phyloP scores from a whole-genome alignment of 192 early-diverging fungal genomes.

The Chytriomyces sp. region DNA sequence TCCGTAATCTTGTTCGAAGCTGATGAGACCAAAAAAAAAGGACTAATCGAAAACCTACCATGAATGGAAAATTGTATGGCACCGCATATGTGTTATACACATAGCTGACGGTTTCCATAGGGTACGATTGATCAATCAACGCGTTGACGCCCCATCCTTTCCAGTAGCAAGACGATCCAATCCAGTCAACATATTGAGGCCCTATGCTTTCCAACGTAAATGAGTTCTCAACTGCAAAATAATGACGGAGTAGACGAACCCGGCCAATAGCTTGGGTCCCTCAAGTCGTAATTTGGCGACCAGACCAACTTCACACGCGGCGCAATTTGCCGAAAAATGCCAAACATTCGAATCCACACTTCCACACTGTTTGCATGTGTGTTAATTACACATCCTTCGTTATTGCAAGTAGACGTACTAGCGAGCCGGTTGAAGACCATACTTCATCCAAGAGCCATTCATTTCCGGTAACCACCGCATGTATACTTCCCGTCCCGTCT shows the following conservation, averaged over 20 bases:
- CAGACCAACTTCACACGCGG: conserved; percentile 5
- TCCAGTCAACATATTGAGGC: conserved; percentile 14
- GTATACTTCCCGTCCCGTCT: neutral
- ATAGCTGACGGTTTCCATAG: neutral
- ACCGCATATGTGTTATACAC: conserved; percentile 6
- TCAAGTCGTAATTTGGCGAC: conserved; percentile 21
- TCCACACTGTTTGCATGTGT: no score
- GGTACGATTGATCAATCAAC: neutral
- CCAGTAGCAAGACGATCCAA: conserved; percentile 16
- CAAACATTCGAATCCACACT: conserved; percentile 14
- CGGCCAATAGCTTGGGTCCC: no score
- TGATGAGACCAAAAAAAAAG: neutral
- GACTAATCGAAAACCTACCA: no score
- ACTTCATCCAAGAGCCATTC: neutral
- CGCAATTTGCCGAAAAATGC: neutral
- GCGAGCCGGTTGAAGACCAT: no score
- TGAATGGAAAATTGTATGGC: conserved; percentile 8
- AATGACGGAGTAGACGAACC: neutral
- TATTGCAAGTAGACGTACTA: no score
- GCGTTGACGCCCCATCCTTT: conserved; percentile 14
- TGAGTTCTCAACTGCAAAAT: neutral
- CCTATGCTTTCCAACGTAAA: neutral
- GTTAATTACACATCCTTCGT: no score
- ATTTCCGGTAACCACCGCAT: neutral
- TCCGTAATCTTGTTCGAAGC: conserved; percentile 16